Evolutionary conservation across 2,329 filamentous ascomycete species (phyloP).

Genomic region (Fusarium cicatricum): DNA sequence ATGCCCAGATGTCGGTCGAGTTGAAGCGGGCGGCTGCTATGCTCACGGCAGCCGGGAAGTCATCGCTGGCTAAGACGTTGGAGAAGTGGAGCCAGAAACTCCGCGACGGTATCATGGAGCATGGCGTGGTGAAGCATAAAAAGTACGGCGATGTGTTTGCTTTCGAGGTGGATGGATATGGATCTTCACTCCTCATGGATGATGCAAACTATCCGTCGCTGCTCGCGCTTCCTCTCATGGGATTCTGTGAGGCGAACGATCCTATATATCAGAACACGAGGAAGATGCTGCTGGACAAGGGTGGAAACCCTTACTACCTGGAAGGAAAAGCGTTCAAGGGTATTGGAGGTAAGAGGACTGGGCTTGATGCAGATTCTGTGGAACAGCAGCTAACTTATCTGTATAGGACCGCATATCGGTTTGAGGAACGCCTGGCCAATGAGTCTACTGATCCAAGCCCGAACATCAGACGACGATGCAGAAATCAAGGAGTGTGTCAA

Average conservation of each 20-base stretch:
- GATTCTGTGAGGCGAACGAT: slow-evolving; percentile 73
- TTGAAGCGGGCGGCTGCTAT: slow-evolving; percentile 77
- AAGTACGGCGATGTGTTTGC: slow-evolving; percentile 83
- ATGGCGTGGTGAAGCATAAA: slow-evolving; percentile 81
- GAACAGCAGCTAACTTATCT: background rate
- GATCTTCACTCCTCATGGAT: slow-evolving; percentile 84
- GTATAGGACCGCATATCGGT: slow-evolving; percentile 72
- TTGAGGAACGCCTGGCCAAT: slow-evolving; percentile 96
- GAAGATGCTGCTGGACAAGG: slow-evolving; percentile 74
- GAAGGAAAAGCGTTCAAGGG: slow-evolving; percentile 79
- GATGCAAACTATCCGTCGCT: slow-evolving; percentile 88
- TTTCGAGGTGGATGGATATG: slow-evolving; percentile 88
- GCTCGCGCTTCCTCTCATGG: slow-evolving; percentile 79
- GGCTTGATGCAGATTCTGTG: no score
- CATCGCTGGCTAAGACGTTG: slow-evolving; percentile 61
- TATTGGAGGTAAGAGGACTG: slow-evolving; percentile 74
- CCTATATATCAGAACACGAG: slow-evolving; percentile 87
- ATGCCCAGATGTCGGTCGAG: slow-evolving; percentile 95
- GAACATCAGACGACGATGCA: slow-evolving; percentile 82
- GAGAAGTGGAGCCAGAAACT: slow-evolving; percentile 70
- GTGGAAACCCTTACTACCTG: slow-evolving; percentile 89
- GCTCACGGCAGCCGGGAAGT: slow-evolving; percentile 68
- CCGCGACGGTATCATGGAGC: slow-evolving; percentile 79
- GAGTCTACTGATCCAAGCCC: slow-evolving; percentile 89
- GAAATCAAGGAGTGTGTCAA: slow-evolving; percentile 81